Conservation (phyloP, 129 eudicot genomes). For the Arctium lappa region DNA sequence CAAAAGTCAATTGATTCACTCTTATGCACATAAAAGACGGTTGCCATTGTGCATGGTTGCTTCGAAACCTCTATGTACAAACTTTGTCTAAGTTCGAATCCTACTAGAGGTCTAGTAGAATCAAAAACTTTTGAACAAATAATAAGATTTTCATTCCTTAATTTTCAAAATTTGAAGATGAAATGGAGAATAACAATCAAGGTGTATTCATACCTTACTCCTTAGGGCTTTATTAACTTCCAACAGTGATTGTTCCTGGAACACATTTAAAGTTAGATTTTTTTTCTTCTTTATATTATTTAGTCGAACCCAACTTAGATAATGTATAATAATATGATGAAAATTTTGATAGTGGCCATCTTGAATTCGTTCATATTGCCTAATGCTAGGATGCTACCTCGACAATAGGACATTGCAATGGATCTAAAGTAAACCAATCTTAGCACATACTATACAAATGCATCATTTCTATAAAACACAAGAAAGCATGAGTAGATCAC, state of each 20-base stretch:
- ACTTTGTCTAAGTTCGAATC: not conserved
- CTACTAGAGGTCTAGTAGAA: not conserved
- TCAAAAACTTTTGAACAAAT: not conserved
- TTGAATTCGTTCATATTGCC: not conserved
- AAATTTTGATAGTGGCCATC: conserved; percentile 11
- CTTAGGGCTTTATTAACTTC: conserved; percentile 40
- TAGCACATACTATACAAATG: not conserved
- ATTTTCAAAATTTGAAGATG: not conserved
- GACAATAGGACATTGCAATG: not conserved
- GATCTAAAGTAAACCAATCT: conserved; percentile 14
- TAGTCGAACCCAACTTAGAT: not conserved
- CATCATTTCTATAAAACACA: not conserved
- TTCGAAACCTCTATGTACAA: not conserved
- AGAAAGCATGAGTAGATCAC: not conserved
- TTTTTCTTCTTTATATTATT: not conserved
- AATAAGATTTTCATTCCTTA: not conserved
- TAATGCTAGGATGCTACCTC: conserved; percentile 5
- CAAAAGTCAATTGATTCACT: not conserved
- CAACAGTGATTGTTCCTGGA: conserved; percentile 41
- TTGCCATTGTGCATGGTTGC: not conserved
- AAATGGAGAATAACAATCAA: not conserved
- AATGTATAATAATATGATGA: conserved; percentile 3
- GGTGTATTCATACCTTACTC: conserved; percentile 36
- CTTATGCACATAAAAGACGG: not conserved
- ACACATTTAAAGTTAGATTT: not conserved